Conservation (phyloP, 2,329 filamentous ascomycete genomes). For the Sclerotinia glacialis region DNA sequence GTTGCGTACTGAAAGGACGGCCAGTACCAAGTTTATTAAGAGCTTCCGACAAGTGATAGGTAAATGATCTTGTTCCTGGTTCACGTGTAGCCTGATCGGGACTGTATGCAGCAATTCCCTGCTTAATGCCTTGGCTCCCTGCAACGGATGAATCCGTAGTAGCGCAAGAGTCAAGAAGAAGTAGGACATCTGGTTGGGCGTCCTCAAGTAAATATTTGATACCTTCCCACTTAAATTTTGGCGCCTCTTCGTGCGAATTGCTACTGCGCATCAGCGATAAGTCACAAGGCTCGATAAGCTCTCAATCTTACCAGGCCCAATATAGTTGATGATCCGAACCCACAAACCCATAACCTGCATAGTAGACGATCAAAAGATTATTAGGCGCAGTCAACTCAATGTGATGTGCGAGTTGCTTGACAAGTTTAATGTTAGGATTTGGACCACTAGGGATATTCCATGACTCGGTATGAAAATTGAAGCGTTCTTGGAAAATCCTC, state of each 20-base stretch:
- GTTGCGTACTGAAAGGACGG: slow-evolving; percentile 55
- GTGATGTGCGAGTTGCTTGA: slow-evolving; percentile 58
- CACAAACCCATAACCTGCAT: slow-evolving; percentile 59
- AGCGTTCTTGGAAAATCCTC: slow-evolving; percentile 56
- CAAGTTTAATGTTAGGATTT: slow-evolving; percentile 60
- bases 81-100: slow-evolving; percentile 50
- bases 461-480: slow-evolving; percentile 58
- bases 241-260: slow-evolving; percentile 55
- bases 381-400: slow-evolving; percentile 56
- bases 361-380: slow-evolving; percentile 63
- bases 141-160: slow-evolving; percentile 50
- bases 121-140: slow-evolving; percentile 57
- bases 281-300: slow-evolving; percentile 30
- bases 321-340: slow-evolving; percentile 60
- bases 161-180: slow-evolving; percentile 61
- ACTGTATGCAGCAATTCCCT: slow-evolving; percentile 59
- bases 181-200: slow-evolving; percentile 59
- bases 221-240: slow-evolving; percentile 62
- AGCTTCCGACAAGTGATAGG: slow-evolving; percentile 54
- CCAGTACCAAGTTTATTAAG: slow-evolving; percentile 52
- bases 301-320: slow-evolving; percentile 60
- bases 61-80: slow-evolving; percentile 54
- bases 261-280: slow-evolving; percentile 46
- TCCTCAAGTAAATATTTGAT: slow-evolving; percentile 62
- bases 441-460: slow-evolving; percentile 60